Evolutionary conservation across 345 rosid species (phyloP).

Genomic region (Pistacia integerrima): DNA sequence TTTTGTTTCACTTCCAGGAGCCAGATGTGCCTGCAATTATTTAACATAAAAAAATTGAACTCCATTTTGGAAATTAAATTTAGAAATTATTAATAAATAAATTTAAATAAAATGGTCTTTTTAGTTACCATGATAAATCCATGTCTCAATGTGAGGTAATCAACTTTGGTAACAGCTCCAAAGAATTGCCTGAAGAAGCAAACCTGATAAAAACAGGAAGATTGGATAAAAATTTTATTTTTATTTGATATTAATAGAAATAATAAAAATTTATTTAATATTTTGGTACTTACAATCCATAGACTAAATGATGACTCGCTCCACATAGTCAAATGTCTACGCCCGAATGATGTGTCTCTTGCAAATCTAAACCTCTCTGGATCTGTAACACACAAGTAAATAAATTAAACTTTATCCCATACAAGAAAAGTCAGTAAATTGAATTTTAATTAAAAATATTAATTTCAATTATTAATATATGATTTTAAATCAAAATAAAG

Average conservation of each 20-base stretch:
- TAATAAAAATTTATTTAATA: no score
- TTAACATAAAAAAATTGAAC: not conserved
- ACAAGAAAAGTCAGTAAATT: not conserved
- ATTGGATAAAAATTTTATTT: not conserved
- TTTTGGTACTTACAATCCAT: conserved; percentile 71
- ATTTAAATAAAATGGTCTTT: not conserved
- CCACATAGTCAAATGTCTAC: conserved; percentile 78
- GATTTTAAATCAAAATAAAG: no score
- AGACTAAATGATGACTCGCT: conserved; percentile 62
- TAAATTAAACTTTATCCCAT: not conserved
- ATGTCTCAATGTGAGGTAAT: conserved; percentile 83
- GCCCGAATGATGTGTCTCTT: conserved; percentile 91
- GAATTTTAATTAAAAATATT: not conserved
- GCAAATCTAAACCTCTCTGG: conserved; percentile 96
- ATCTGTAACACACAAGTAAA: conserved; percentile 40
- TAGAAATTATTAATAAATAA: not conserved
- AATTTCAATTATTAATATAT: no score
- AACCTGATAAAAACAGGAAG: conserved; percentile 42
- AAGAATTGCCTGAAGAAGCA: conserved; percentile 95
- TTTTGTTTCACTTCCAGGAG: conserved; percentile 64
- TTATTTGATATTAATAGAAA: no score
- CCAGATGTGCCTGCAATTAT: conserved; percentile 78
- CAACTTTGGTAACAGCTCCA: conserved; percentile 82
- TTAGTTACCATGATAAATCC: conserved; percentile 77
- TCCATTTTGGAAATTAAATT: not conserved